phyloP scores from a whole-genome alignment of 1,284 basidiomycete genomes.

The Wallemia mellicola region DNA sequence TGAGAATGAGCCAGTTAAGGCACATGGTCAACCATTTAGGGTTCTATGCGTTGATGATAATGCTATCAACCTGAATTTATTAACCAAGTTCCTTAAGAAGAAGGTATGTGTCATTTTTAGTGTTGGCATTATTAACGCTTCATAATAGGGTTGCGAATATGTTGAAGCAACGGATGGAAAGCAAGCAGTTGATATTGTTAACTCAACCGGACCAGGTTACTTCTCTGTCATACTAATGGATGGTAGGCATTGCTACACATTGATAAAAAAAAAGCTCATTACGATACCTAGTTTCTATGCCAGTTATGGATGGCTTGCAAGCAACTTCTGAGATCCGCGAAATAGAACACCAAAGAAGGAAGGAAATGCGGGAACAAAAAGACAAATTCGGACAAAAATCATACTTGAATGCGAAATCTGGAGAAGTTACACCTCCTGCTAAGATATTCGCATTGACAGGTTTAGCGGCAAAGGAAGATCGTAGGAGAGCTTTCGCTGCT shows the following conservation, averaged over 20 bases:
- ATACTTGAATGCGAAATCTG: conserved; percentile 6
- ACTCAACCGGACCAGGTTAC: conserved; percentile 23
- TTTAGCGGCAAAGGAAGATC: conserved; percentile 71
- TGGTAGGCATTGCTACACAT: background rate
- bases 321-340: conserved; percentile 55
- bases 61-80: conserved; percentile 13
- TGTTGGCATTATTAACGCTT: conserved; percentile 1
- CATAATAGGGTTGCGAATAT: conserved; percentile 42
- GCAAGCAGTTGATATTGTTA: conserved; percentile 50
- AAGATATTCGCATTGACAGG: conserved; percentile 76
- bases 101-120: conserved; percentile 25
- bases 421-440: conserved; percentile 7
- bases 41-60: conserved; percentile 11
- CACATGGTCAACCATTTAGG: conserved; percentile 3
- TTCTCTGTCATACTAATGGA: conserved; percentile 21
- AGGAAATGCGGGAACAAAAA: conserved; percentile 3
- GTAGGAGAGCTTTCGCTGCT: conserved; percentile 60
- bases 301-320: conserved; percentile 55
- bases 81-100: conserved; percentile 48
- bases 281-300: conserved; percentile 44
- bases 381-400: conserved; percentile 5
- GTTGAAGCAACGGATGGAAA: conserved; percentile 52
- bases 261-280: too few species aligned
- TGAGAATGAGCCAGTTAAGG: conserved; percentile 4
- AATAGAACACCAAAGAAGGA: conserved; percentile 29